Conservation (phyloP, 345 rosid genomes). For the Adansonia digitata region DNA sequence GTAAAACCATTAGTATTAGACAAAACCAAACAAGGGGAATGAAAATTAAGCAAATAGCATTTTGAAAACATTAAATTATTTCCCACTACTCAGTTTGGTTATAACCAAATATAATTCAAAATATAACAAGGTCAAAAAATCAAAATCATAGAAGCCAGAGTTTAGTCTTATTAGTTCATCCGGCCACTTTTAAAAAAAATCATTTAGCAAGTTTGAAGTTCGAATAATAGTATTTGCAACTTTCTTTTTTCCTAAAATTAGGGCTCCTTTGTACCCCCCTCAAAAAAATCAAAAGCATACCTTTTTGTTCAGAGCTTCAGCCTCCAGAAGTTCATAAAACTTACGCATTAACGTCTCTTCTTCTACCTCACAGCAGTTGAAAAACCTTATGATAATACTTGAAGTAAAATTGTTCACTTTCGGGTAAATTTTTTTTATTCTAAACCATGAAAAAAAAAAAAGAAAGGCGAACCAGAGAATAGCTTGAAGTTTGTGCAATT, state of each 20-base stretch:
- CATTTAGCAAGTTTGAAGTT: too few species aligned
- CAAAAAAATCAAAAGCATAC: slow-evolving; percentile 22
- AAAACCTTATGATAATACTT: neutral
- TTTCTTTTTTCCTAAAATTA: too few species aligned
- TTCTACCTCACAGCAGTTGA: slow-evolving; percentile 49
- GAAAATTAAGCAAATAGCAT: too few species aligned
- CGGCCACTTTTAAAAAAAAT: too few species aligned
- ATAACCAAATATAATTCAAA: neutral
- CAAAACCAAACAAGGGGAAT: too few species aligned
- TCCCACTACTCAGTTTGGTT: too few species aligned
- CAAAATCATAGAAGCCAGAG: too few species aligned
- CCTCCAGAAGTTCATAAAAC: slow-evolving; percentile 48
- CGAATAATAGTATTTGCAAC: too few species aligned
- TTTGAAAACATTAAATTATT: too few species aligned
- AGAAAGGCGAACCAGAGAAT: neutral
- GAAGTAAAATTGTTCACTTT: neutral
- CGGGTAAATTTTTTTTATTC: neutral
- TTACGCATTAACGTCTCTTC: slow-evolving; percentile 80
- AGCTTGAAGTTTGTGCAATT: slow-evolving; percentile 57
- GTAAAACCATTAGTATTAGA: neutral
- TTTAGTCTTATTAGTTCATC: too few species aligned
- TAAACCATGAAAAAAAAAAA: neutral
- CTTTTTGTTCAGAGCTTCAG: slow-evolving; percentile 39
- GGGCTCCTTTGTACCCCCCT: too few species aligned
- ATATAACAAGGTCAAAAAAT: too few species aligned